Base-by-base conservation (phyloP, 108 stramenopile species). In the Schizochytrium sp. region DNA sequence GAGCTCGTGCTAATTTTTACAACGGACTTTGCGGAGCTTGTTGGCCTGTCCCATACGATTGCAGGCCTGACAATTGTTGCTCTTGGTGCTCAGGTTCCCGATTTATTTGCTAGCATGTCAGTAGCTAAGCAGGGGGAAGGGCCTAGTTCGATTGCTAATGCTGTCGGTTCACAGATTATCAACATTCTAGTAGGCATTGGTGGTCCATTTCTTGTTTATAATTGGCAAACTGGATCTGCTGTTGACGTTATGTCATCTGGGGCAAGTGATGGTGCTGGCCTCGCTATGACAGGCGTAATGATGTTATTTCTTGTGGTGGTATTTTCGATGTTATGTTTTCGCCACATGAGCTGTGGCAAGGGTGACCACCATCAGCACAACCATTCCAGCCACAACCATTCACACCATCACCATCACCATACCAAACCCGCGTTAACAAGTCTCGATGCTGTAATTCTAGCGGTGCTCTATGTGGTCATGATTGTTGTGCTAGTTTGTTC, bases 41-140 rank as follows among this genome's bases (percentile, higher is more conserved):
- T 83, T n/a, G 76, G 76, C 7, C 76, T 83, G 15, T 55, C 76
- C 50, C 76, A 83, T 53, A 49, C 49, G 49, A 40, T 83, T 7
- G 76, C 76, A 53, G 76, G 76, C 15, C 28, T 83, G 8, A 83
- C 76, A 49, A 83, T 83, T 42, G 50, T 83, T n/a, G 76, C 76
- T n/a, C 76, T 83, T 5, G 76, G 76, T 13, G 76, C 76, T n/a
- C 76, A 83, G 28, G 76, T 83, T 13, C 76, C 76, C 13, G 76
- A 83, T 42, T 40, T 83, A 17, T 83, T 83, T 55, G 47, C 76
- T 13, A 83, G 76, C 2, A 55, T 83, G 47, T 83, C 76, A 38
- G 76, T 83, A 7, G 76, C 76, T n/a, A 83, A 83, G 40, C 10
- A 83, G 53, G 76, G 76, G n/a, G 76, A 83, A 40, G 76, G 76